These are phyloP conservation scores for Phytopythium oedochilum DNA, from an alignment of 352 stramenopile species.

Conservation along the genomic window DNA sequence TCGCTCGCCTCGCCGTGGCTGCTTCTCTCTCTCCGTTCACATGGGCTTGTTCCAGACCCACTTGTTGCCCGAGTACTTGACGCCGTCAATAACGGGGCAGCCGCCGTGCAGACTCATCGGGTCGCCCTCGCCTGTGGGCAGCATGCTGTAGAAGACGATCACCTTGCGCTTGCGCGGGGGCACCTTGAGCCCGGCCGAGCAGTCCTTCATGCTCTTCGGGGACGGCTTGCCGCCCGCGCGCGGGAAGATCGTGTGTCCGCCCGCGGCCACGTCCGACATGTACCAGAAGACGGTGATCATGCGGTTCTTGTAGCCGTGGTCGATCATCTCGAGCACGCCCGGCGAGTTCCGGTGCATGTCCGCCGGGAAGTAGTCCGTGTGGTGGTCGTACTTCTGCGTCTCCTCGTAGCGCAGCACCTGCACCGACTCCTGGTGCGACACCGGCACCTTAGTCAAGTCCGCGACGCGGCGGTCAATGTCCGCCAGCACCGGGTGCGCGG, in stretches of 20 bases:
- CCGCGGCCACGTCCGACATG: slow-evolving; percentile 75
- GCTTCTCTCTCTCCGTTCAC: too few species aligned
- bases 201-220: slow-evolving; percentile 47
- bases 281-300: slow-evolving; percentile 88
- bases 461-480: slow-evolving; percentile 55
- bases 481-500: slow-evolving; percentile 27
- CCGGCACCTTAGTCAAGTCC: slow-evolving; percentile 57
- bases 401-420: slow-evolving; percentile 69
- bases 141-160: slow-evolving; percentile 80
- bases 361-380: slow-evolving; percentile 56
- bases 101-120: slow-evolving; percentile 62
- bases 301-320: slow-evolving; percentile 75
- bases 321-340: slow-evolving; percentile 38
- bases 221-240: slow-evolving; percentile 39
- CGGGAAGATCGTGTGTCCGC: slow-evolving; percentile 70
- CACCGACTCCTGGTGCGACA: slow-evolving; percentile 59
- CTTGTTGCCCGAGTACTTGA: slow-evolving; percentile 81
- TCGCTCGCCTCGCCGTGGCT: too few species aligned
- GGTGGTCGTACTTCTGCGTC: slow-evolving; percentile 76
- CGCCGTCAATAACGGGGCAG: slow-evolving; percentile 63
- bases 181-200: slow-evolving; percentile 54
- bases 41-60: slow-evolving; percentile 87
- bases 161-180: slow-evolving; percentile 71
- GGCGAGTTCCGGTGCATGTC: slow-evolving; percentile 38
- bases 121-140: slow-evolving; percentile 56